Evolutionary conservation across 1,139 yeast species (phyloP).

Genomic region (Geotrichum phurueaensis): DNA sequence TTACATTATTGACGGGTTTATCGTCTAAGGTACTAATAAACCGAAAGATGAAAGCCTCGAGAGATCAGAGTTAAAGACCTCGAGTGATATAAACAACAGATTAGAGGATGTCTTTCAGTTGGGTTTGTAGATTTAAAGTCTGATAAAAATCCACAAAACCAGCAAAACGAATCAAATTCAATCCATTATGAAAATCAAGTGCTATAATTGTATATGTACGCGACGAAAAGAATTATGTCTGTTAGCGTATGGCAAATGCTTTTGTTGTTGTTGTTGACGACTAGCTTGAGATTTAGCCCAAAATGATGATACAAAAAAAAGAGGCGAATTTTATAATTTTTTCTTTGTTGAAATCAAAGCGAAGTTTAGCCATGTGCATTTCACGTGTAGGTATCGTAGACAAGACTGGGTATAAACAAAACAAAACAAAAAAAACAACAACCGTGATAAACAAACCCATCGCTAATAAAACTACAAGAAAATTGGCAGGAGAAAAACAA

Average conservation of each 20-base stretch:
- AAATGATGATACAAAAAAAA: not conserved
- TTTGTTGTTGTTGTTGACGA: not conserved
- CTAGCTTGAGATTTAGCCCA: not conserved
- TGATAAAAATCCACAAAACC: not conserved
- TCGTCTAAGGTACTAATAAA: not conserved
- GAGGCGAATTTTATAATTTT: not conserved
- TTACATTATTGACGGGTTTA: not conserved
- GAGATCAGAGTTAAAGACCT: not conserved
- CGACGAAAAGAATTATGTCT: not conserved
- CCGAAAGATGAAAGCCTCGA: not conserved
- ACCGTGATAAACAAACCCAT: not conserved
- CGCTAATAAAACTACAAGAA: too few relatives aligned
- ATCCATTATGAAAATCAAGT: not conserved
- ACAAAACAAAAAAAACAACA: not conserved
- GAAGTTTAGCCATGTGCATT: not conserved
- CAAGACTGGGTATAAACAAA: not conserved
- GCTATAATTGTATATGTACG: not conserved
- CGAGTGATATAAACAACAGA: not conserved
- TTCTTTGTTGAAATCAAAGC: not conserved
- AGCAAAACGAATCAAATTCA: not conserved
- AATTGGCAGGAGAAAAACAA: too few relatives aligned
- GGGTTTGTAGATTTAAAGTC: not conserved
- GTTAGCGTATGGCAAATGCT: not conserved
- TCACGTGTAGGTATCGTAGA: not conserved
- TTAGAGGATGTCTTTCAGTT: not conserved